Percentiles rank a stretch among this genome's conserved stretches.
Conservation (phyloP, 2,329 filamentous ascomycete genomes). For the Purpureocillium takamizusanense region DNA sequence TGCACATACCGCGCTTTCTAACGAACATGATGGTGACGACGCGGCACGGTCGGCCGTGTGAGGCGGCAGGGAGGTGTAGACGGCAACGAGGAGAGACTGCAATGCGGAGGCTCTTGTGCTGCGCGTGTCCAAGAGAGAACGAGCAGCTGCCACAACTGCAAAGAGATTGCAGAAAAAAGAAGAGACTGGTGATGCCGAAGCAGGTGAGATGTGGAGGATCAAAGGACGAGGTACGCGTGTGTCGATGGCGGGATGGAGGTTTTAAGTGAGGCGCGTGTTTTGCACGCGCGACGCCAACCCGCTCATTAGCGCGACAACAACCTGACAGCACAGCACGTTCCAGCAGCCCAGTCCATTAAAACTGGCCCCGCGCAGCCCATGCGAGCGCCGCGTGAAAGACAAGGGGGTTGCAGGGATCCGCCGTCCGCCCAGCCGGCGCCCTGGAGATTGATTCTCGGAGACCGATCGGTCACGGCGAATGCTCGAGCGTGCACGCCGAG, state of each 20-base stretch:
- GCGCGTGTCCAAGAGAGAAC: slow-evolving; percentile 13
- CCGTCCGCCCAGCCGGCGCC: not conserved
- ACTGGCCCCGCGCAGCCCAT: slow-evolving; percentile 9
- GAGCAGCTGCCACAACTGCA: slow-evolving; percentile 10
- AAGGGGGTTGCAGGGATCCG: not conserved
- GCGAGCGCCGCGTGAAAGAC: not conserved
- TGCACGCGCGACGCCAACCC: slow-evolving; percentile 21
- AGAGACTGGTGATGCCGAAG: slow-evolving; percentile 5
- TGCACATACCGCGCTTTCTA: slow-evolving; percentile 50
- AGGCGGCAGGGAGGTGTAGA: slow-evolving; percentile 11
- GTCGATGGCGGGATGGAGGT: slow-evolving; percentile 14
- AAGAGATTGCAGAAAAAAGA: slow-evolving; percentile 3
- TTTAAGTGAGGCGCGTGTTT: slow-evolving; percentile 27
- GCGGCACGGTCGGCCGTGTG: slow-evolving; percentile 11
- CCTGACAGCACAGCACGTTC: slow-evolving; percentile 5
- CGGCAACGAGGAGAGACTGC: slow-evolving; percentile 10
- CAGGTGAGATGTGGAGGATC: slow-evolving; percentile 10
- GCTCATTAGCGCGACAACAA: slow-evolving; percentile 22
- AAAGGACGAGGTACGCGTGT: slow-evolving; percentile 10
- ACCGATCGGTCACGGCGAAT: not conserved
- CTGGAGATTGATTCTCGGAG: not conserved
- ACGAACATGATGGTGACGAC: slow-evolving; percentile 50
- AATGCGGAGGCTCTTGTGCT: slow-evolving; percentile 13
- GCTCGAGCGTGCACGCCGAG: not conserved
- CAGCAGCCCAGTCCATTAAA: slow-evolving; percentile 19